Percentiles rank a stretch among this genome's conserved stretches.
Evolutionary conservation across 2,329 filamentous ascomycete genomes (phyloP).

Genomic region (Diaporthe destruens): DNA sequence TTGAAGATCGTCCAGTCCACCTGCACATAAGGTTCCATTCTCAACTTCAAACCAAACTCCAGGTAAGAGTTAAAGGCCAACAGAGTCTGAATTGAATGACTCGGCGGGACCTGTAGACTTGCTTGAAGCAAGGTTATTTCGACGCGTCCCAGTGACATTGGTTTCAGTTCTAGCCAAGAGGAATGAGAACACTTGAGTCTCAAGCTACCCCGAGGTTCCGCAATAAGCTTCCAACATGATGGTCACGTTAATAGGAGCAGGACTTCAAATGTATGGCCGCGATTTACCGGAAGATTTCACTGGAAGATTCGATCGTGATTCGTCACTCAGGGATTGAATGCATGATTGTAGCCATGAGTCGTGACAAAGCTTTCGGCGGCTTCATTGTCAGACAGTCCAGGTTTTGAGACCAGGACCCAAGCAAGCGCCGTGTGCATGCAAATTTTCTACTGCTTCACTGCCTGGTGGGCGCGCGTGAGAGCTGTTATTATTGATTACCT

Average conservation of each 20-base stretch:
- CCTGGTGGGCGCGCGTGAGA: neutral
- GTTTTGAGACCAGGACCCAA: conserved; percentile 6
- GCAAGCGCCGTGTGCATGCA: neutral
- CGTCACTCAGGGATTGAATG: neutral
- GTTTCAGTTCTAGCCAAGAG: neutral
- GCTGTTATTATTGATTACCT: neutral
- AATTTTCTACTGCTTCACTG: neutral
- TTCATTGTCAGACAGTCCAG: neutral
- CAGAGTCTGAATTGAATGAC: neutral
- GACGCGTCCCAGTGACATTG: neutral
- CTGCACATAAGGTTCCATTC: too few relatives aligned
- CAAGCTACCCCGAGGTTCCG: neutral
- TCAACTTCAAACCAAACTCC: too few relatives aligned
- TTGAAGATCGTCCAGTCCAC: too few relatives aligned
- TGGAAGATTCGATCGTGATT: neutral
- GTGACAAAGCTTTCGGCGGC: neutral
- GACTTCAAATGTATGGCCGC: neutral
- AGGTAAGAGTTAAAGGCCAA: too few relatives aligned
- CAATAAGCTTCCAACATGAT: neutral
- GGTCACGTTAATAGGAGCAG: neutral
- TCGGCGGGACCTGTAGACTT: neutral
- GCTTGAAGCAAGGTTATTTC: neutral
- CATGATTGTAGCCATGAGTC: conserved; percentile 8
- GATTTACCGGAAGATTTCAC: neutral
- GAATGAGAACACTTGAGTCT: neutral